Base-by-base conservation (phyloP, 805 yeast species). In the Metahyphopichia silvanorum region DNA sequence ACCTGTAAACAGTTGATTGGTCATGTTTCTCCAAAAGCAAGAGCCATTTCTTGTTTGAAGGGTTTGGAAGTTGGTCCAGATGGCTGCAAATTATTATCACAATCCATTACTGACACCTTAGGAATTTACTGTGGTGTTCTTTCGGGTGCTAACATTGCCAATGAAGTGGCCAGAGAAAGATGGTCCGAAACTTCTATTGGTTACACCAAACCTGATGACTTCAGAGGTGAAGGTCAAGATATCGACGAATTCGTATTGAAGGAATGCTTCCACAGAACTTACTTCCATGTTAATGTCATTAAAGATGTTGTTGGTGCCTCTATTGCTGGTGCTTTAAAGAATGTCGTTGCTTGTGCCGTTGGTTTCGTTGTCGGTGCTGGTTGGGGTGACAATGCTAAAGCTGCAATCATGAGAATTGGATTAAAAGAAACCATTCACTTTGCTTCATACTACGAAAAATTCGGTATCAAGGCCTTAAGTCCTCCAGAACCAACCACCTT, bases 151-250 rank as follows among this genome's bases (percentile, higher is more conserved):
- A 93, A 93, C 69, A 74, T 93, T 50, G 98, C 98, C 27, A 87
- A 94, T 29, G 98, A 93, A 63, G 96, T 93, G 40, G 98, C 98
- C 39, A 77, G 76, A 58, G 86, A 86, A 63, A 84, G 84, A 64
- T 93, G 95, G 94, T 88, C 96, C 13, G 98, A 93, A 67, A 93
- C 98, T 39, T 89, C 98, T 9, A 87, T 93, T 44, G 98, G 97
- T 15, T 93, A 86, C 68, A 79, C 75, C 37, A 52, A 71, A 16
- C 96, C 96, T 36, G 55, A 55, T 17, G 86, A 87, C 61, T 82
- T 69, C 67, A 63, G 70, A 42, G 83, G 83, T 33, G 65, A 66
- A 31, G 89, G 88, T 37, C 55, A 64, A 42, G 94, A 85, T 54
- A 77, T 86, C 37, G 94, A 86, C 57, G 77, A 78, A 42, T 59